Evolutionary conservation across 371 early-diverging fungal species (phyloP).

Genomic region (Sporodiniella umbellata): DNA sequence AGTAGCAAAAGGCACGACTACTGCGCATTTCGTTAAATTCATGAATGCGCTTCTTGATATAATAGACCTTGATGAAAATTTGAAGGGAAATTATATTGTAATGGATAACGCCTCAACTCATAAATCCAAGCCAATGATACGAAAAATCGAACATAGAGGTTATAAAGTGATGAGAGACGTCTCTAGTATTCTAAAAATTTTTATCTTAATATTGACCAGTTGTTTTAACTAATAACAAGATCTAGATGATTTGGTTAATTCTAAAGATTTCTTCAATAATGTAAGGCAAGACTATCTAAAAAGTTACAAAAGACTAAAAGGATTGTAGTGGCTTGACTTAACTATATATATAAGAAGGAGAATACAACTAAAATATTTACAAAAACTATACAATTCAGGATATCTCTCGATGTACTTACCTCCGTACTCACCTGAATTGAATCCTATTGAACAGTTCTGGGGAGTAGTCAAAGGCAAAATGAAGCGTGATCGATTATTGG

Average conservation of each 20-base stretch:
- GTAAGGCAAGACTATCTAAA: no score
- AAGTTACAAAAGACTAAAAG: no score
- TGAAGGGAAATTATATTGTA: conserved; percentile 12
- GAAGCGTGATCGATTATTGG: conserved; percentile 11
- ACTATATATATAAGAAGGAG: no score
- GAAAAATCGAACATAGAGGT: conserved; percentile 11
- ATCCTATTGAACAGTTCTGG: conserved; percentile 13
- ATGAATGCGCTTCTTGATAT: conserved; percentile 14
- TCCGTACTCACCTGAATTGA: conserved; percentile 11
- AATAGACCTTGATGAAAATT: conserved; percentile 7
- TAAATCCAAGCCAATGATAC: conserved; percentile 14
- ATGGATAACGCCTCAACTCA: conserved; percentile 11
- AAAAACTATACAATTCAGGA: no score
- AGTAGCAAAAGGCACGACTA: conserved; percentile 12
- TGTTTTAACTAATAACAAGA: no score
- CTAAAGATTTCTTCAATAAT: no score
- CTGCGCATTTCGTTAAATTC: conserved; percentile 11
- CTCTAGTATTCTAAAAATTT: no score
- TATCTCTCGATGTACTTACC: conserved; percentile 11
- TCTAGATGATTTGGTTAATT: no score
- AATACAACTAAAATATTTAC: no score
- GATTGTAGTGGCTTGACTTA: no score
- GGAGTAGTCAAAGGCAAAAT: conserved; percentile 8
- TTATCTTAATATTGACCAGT: no score
- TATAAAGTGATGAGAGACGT: conserved; percentile 11